Conservation (phyloP, 805 yeast species). For the Cyberlindnera mycetangii region DNA sequence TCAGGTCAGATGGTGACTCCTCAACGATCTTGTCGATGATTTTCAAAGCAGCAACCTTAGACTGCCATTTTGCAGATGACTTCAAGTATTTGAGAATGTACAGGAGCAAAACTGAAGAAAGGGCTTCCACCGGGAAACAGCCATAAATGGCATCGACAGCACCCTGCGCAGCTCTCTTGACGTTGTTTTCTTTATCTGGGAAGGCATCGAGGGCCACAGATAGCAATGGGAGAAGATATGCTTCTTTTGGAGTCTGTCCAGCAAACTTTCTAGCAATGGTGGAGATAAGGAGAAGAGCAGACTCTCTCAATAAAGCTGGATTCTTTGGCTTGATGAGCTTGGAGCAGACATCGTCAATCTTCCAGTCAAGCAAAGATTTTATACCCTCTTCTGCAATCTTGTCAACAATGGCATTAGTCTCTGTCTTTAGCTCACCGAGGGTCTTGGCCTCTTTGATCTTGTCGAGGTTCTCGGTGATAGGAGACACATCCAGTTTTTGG, state of each 20-base stretch:
- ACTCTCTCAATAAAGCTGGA: conserved; percentile 72
- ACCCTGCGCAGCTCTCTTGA: conserved; percentile 80
- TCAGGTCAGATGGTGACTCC: conserved; percentile 79
- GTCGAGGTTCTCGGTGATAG: conserved; percentile 58
- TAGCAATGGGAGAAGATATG: conserved; percentile 63
- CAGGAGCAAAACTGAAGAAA: conserved; percentile 67
- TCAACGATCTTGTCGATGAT: conserved; percentile 70
- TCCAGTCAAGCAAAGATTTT: conserved; percentile 56
- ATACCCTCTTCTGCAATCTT: conserved; percentile 44
- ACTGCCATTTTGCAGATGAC: conserved; percentile 91
- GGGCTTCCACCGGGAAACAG: conserved; percentile 72
- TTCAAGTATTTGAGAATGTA: conserved; percentile 59
- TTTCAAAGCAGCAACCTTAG: conserved; percentile 77
- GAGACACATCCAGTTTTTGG: conserved; percentile 59
- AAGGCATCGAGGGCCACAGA: conserved; percentile 64
- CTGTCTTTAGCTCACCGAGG: conserved; percentile 35
- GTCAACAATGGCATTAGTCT: conserved; percentile 41
- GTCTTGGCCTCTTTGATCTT: conserved; percentile 42
- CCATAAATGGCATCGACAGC: conserved; percentile 71
- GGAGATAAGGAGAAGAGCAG: conserved; percentile 61
- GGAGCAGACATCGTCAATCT: conserved; percentile 56
- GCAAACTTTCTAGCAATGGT: conserved; percentile 59
- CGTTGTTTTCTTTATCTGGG: conserved; percentile 85
- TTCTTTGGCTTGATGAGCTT: conserved; percentile 73
- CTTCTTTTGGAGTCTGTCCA: conserved; percentile 71